Percentiles rank a stretch among this genome's conserved stretches.
Conservation (phyloP, 176 grass and related monocot genomes). For the Pharus latifolius region DNA sequence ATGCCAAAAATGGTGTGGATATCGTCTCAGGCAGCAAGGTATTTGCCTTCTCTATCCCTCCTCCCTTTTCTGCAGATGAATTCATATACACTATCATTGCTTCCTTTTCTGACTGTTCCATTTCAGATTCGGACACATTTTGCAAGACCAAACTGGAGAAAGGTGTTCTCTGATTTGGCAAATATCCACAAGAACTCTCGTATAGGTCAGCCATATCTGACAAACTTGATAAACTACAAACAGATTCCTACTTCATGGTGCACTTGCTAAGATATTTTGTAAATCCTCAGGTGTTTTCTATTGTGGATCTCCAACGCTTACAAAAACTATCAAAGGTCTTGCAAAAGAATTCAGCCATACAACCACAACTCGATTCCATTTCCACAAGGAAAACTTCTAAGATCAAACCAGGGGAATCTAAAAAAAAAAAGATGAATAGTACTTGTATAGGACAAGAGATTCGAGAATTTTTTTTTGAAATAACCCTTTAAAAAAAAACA, state of each 20-base stretch:
- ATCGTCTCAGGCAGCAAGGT: conserved; percentile 94
- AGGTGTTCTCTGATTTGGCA: conserved; percentile 85
- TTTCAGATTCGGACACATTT: conserved; percentile 93
- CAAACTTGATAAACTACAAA: neutral
- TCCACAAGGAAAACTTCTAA: conserved; percentile 99
- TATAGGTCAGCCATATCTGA: conserved; percentile 48
- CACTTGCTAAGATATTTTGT: conserved; percentile 2
- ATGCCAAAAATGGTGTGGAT: conserved; percentile 87
- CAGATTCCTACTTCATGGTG: neutral
- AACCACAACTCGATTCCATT: conserved; percentile 88
- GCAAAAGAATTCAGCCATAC: conserved; percentile 88
- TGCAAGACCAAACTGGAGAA: conserved; percentile 98
- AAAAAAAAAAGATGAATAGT: conserved; percentile 21
- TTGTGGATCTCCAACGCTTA: conserved; percentile 71
- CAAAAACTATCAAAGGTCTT: conserved; percentile 73
- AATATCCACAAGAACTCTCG: conserved; percentile 65
- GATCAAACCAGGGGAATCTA: conserved; percentile 5
- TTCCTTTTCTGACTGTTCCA: neutral
- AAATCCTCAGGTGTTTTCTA: conserved; percentile 88
- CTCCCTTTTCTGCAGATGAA: neutral
- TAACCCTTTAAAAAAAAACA: no score
- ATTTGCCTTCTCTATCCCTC: neutral
- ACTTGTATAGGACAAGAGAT: conserved; percentile 48
- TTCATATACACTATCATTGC: neutral
- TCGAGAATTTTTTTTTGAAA: no score